phyloP scores from a whole-genome alignment of 1,139 yeast species.

The Debaryomycetaceae sp. region DNA sequence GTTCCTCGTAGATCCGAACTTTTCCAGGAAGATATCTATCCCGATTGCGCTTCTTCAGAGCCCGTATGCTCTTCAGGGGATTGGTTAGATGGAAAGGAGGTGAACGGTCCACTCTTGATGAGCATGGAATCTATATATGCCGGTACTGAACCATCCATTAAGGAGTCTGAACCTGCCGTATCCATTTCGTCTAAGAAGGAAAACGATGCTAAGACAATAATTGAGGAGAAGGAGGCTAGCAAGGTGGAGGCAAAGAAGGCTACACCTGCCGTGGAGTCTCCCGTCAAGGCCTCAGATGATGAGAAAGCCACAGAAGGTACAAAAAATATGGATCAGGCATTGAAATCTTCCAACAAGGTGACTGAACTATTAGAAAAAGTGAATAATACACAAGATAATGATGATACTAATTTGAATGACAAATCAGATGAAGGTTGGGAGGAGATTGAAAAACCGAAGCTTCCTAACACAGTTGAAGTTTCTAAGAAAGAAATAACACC shows the following conservation, averaged over 20 bases:
- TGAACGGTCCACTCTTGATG: constrained; percentile 78
- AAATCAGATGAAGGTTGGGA: constrained; percentile 47
- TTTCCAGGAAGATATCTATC: constrained; percentile 89
- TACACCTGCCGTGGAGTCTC: constrained; percentile 6
- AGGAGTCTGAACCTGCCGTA: constrained; percentile 32
- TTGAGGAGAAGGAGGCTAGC: constrained; percentile 9
- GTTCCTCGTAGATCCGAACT: constrained; percentile 93
- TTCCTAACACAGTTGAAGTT: constrained; percentile 4
- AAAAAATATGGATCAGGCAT: constrained; percentile 36
- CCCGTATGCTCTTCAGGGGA: constrained; percentile 80
- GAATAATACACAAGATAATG: constrained; percentile 39
- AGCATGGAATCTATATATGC: constrained; percentile 76
- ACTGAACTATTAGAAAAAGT: constrained; percentile 37
- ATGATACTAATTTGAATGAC: constrained; percentile 25
- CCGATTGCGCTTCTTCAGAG: constrained; percentile 78
- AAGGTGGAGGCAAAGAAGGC: constrained; percentile 11
- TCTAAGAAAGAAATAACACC: constrained; percentile 13
- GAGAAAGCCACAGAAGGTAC: constrained; percentile 17
- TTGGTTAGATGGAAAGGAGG: constrained; percentile 73
- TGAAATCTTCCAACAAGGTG: constrained; percentile 38
- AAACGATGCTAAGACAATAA: constrained; percentile 17
- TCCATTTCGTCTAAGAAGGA: constrained; percentile 25
- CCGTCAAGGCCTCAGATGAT: constrained; percentile 20
- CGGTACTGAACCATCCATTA: constrained; percentile 53
- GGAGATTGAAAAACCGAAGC: constrained; percentile 33